A percentile compares a stretch with the other conserved stretches of the same genome.
Evolutionary conservation across 768 basidiomycete genomes (phyloP).

Genomic region (Tubosaeta brunneosetosa): DNA sequence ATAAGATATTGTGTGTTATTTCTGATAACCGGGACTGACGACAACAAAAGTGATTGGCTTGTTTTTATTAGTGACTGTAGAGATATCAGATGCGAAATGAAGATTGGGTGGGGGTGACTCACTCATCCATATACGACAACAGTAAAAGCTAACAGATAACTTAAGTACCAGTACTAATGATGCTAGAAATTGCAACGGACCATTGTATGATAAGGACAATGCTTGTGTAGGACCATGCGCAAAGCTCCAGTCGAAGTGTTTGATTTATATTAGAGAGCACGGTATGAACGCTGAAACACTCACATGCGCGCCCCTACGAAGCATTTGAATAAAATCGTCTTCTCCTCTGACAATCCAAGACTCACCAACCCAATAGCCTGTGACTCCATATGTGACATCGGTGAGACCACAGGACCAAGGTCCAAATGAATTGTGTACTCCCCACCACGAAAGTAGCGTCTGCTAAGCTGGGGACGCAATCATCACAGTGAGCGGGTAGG

Average conservation of each 20-base stretch:
- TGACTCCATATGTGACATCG: background rate
- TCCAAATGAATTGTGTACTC: background rate
- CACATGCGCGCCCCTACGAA: background rate
- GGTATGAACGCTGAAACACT: background rate
- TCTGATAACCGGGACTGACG: constrained; percentile 1
- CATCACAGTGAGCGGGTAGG: background rate
- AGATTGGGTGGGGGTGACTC: background rate
- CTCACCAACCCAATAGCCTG: background rate
- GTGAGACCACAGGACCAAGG: background rate
- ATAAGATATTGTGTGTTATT: background rate
- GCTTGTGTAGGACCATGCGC: background rate
- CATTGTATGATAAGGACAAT: constrained; percentile 1
- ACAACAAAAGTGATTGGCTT: constrained; percentile 7
- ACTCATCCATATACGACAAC: constrained; percentile 15
- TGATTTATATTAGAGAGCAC: background rate
- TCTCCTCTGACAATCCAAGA: background rate
- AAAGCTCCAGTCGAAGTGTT: background rate
- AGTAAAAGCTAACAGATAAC: constrained; percentile 9
- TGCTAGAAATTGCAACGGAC: background rate
- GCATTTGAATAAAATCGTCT: background rate
- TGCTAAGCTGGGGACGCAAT: background rate
- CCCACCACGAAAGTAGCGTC: background rate
- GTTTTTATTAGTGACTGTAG: constrained; percentile 18
- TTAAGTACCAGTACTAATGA: background rate
- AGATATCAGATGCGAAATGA: background rate